Evolutionary conservation across 306 rosid genomes (phyloP).

Genomic region (Prunus mume): DNA sequence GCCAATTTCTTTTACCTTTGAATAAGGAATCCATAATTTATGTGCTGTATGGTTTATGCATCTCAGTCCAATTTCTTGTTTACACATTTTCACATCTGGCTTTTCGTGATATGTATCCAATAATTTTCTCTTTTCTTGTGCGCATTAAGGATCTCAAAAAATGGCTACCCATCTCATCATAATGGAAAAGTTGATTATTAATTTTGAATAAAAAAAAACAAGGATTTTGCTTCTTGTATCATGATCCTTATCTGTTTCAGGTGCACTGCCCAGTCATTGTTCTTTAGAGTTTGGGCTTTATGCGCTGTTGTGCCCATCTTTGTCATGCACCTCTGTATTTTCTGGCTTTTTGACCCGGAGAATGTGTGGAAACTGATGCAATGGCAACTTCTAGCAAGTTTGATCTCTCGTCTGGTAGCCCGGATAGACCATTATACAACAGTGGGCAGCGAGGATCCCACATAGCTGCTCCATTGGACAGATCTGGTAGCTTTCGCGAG

Average conservation of each 20-base stretch:
- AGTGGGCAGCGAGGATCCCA: conserved; percentile 96
- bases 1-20: neutral
- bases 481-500: conserved; percentile 89
- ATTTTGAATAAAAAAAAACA: neutral
- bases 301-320: conserved; percentile 46
- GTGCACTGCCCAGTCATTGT: conserved; percentile 33
- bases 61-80: neutral
- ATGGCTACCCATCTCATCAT: neutral
- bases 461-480: conserved; percentile 75
- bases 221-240: conserved; percentile 9
- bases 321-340: conserved; percentile 67
- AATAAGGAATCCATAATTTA: neutral
- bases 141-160: neutral
- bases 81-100: neutral
- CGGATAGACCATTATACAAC: conserved; percentile 77
- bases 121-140: neutral
- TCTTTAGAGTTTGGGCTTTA: conserved; percentile 41
- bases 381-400: conserved; percentile 94
- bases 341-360: conserved; percentile 48
- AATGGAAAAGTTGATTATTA: neutral
- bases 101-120: neutral
- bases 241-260: conserved; percentile 47
- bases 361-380: conserved; percentile 59
- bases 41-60: neutral
- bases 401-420: conserved; percentile 85